phyloP scores from a whole-genome alignment of 2,329 filamentous ascomycete genomes.

The Trichoderma sp. region DNA sequence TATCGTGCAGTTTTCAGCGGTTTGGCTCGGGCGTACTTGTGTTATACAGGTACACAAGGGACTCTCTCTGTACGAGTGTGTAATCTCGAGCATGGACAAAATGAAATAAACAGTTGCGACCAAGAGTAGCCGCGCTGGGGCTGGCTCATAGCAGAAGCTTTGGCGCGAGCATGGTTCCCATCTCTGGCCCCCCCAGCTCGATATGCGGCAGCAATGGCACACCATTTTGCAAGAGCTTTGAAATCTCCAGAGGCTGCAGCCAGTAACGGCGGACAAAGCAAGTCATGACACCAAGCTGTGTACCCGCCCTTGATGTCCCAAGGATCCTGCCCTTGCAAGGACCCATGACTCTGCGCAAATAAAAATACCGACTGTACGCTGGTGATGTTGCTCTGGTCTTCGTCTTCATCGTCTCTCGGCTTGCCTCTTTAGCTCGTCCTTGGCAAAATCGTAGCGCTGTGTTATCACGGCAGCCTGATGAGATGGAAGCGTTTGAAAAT shows the following conservation, averaged over 20 bases:
- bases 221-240: conserved; percentile 1
- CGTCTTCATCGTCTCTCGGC: neutral
- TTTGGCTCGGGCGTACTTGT: neutral
- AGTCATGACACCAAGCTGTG: conserved; percentile 20
- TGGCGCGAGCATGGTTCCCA: conserved; percentile 17
- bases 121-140: conserved; percentile 6
- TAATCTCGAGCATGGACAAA: neutral
- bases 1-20: neutral
- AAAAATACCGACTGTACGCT: neutral
- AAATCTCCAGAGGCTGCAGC: conserved; percentile 1
- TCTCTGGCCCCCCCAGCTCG: conserved; percentile 12
- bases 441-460: neutral
- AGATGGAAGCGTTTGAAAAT: neutral
- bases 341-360: conserved; percentile 20
- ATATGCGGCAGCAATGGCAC: conserved; percentile 22
- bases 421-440: neutral
- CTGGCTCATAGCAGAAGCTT: conserved; percentile 3
- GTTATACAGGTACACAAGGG: neutral
- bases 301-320: conserved; percentile 12
- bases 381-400: neutral
- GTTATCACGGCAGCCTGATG: neutral
- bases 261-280: conserved; percentile 6
- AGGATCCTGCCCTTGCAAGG: conserved; percentile 13
- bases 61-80: neutral
- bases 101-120: neutral